Evolutionary conservation across 441 rosid genomes (phyloP), one percentile per base, ranked within the genome.

Genomic region (Euphorbia celastroides): DNA sequence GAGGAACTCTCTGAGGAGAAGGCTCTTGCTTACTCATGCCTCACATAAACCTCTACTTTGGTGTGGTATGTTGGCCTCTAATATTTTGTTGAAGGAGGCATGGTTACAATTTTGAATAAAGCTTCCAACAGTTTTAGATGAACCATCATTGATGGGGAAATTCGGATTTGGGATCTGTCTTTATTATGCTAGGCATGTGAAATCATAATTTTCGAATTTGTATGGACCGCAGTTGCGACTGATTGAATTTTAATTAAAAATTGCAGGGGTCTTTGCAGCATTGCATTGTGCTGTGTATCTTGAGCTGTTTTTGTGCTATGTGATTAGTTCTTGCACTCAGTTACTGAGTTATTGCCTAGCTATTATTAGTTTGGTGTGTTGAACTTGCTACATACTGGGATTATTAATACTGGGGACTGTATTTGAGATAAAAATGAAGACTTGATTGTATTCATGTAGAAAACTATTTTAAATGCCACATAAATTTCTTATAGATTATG

Each of bases 21-120:
- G 86, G 86, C 86, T 50, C 79, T 92, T 62, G 98, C 98, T 14
- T 89, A 92, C 88, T 92, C 98, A 6, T 92, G 98, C 78, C 89
- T 92, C 66, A 68, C 90, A 20, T 89, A 77, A 78, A 72, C 66
- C 31, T 54, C 14, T 46, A 23, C 27, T 58, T 51, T 41, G n/a
- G 17, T 60, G 48, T 70, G 2, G n/a, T n/a, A n/a, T 67, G 72
- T 28, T 59, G 57, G 67, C 48, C 30, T 14, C 44, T 5, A 12
- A 5, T 28, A 60, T 62, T 72, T 26, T 19, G 23, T 10, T 5
- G 17, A 46, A 50, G 36, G 57, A n/a, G 51, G 62, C 66, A 28
- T 27, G 10, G 61, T 69, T 48, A 42, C 68, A 59, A 60, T 72
- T 81, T 75, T 70, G 67, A 80, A 80, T 75, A 83, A 80, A 76